A percentile compares a stretch with the other conserved stretches of the same genome.
Evolutionary conservation across 2,329 filamentous ascomycete genomes (phyloP).

Genomic region (Aspergillus uvarum): DNA sequence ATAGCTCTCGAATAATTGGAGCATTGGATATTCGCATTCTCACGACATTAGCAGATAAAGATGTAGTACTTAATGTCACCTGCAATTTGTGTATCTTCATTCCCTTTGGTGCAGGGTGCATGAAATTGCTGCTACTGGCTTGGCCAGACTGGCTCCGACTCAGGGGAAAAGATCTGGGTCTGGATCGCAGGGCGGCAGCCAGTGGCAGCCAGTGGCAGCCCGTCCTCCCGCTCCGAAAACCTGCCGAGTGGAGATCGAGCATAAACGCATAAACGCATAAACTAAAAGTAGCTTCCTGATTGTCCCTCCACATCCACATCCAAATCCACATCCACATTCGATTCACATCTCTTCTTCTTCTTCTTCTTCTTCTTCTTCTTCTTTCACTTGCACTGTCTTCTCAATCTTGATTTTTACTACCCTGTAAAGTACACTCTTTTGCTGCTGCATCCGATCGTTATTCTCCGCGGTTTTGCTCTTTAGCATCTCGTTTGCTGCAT

Average conservation of each 20-base stretch:
- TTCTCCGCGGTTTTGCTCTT: not conserved
- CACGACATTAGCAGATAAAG: not conserved
- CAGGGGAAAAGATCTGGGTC: conserved; percentile 2
- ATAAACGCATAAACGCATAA: not conserved
- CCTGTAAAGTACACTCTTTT: not conserved
- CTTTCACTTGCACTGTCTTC: not conserved
- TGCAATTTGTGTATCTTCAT: no score
- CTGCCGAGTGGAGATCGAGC: conserved; percentile 3
- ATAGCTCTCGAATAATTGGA: not conserved
- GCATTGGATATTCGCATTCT: not conserved
- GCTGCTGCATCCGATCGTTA: not conserved
- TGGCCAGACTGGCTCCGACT: not conserved
- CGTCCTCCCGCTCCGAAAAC: conserved; percentile 1
- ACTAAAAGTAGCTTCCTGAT: not conserved
- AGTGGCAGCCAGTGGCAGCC: conserved; percentile 13
- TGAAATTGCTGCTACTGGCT: not conserved
- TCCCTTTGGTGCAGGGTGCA: no score
- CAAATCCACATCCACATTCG: not conserved
- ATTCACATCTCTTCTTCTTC: not conserved
- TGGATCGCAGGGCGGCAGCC: conserved; percentile 10
- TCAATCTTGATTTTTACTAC: not conserved
- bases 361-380: not conserved
- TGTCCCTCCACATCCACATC: not conserved
- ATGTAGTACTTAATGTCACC: no score
- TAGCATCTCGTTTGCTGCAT: not conserved